phyloP scores from a whole-genome alignment of 257 asterid genomes.

The Mentha longifolia region DNA sequence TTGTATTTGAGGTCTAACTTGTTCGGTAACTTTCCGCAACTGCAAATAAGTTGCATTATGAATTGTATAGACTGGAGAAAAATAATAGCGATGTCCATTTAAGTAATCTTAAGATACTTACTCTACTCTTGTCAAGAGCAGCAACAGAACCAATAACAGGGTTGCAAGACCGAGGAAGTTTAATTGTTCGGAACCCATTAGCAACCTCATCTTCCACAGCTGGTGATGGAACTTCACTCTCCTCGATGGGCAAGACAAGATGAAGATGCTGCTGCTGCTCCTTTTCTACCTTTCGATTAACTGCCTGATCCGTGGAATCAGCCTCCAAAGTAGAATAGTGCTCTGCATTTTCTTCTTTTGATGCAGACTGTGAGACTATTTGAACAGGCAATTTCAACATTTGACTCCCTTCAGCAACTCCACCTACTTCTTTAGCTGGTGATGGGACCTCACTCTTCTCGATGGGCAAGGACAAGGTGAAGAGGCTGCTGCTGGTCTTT shows the following conservation, averaged over 20 bases:
- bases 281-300: slow-evolving; percentile 37
- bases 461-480: slow-evolving; percentile 31
- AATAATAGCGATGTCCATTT: not conserved
- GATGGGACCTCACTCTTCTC: slow-evolving; percentile 41
- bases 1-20: slow-evolving; percentile 48
- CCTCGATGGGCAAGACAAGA: slow-evolving; percentile 37
- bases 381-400: slow-evolving; percentile 20
- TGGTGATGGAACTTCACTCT: slow-evolving; percentile 42
- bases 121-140: slow-evolving; percentile 85
- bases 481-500: slow-evolving; percentile 28
- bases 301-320: slow-evolving; percentile 21
- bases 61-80: slow-evolving; percentile 30
- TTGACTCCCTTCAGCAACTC: slow-evolving; percentile 19
- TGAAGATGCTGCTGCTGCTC: slow-evolving; percentile 27
- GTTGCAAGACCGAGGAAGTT: slow-evolving; percentile 65
- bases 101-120: slow-evolving; percentile 39
- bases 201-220: slow-evolving; percentile 51
- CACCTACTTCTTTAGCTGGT: slow-evolving; percentile 36
- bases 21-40: slow-evolving; percentile 81
- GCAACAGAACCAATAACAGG: slow-evolving; percentile 75
- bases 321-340: slow-evolving; percentile 37
- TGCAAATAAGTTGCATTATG: slow-evolving; percentile 52
- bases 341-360: slow-evolving; percentile 38
- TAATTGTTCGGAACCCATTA: slow-evolving; percentile 45
- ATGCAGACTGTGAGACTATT: slow-evolving; percentile 34